These are phyloP conservation scores for Trifolium fragiferum DNA, from an alignment of 306 rosid genomes.

Conservation along the genomic window DNA sequence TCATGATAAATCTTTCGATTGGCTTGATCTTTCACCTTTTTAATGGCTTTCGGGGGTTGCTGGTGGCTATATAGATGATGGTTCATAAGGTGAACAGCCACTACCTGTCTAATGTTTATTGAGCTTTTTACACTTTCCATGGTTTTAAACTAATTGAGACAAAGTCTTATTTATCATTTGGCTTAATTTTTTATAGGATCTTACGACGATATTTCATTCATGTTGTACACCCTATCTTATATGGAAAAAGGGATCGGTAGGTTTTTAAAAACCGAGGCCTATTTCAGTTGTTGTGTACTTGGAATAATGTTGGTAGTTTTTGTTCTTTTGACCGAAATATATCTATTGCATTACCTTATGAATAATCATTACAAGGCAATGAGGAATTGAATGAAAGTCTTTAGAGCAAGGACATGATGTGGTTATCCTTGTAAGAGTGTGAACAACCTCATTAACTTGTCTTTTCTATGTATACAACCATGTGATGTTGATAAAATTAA, in stretches of 20 bases:
- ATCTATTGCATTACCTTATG: too few relatives aligned
- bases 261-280: background rate
- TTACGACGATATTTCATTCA: background rate
- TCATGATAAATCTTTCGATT: slow-evolving; percentile 35
- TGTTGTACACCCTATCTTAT: background rate
- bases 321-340: background rate
- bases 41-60: slow-evolving; percentile 5
- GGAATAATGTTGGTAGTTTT: background rate
- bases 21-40: slow-evolving; percentile 1
- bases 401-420: too few relatives aligned
- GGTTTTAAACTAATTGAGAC: background rate
- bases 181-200: background rate
- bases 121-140: slow-evolving; percentile 19
- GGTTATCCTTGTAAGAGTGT: too few relatives aligned
- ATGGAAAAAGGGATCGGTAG: background rate
- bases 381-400: too few relatives aligned
- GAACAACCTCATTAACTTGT: too few relatives aligned
- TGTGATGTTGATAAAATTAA: too few relatives aligned
- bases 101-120: background rate
- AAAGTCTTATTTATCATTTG: background rate
- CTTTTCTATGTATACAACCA: too few relatives aligned
- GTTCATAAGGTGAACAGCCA: slow-evolving; percentile 14
- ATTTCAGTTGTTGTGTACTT: slow-evolving; percentile 5
- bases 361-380: too few relatives aligned
- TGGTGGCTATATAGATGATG: slow-evolving; percentile 13